Base-by-base conservation (phyloP, 176 grass and related monocot genomes). In the Aegilops speltoides region DNA sequence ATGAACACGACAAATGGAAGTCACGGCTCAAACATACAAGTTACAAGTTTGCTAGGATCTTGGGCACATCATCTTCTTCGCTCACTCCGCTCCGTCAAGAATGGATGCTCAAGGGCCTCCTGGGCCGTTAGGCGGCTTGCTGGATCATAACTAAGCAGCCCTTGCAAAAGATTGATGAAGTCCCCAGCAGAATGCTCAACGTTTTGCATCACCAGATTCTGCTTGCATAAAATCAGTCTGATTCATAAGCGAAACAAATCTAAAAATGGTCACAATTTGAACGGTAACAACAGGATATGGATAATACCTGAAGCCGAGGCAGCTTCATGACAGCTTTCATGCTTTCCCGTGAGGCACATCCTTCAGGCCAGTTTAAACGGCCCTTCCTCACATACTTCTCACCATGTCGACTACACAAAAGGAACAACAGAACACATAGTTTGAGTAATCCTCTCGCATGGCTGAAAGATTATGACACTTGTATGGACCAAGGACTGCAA, bases 311-410 rank as follows among this genome's bases (percentile, higher is more conserved):
- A 34, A 99, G 92, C 6, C 73, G 81, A 4, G 92, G 72, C 19
- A 94, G 79, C 81, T 94, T 99, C 69, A 89, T 87, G 66, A 99
- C 94, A 28, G 92, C 90, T 87, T 91, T 91, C 83, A 99, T 93
- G 62, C 97, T 99, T 23, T 99, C 92, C 54, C 90, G 73, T 12
- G 97, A 99, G 10, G 88, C 41, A 36, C 90, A 90, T 38, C 94
- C 92, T 74, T 99, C 97, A 57, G 97, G 94, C 94, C 94, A 99
- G 77, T 99, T 96, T 64, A 99, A 85, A 62, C 90, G 89, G 25
- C 90, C 90, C 69, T 93, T 94, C 88, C 89, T 92, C 62, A 94
- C 63, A 79, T 96, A 99, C 84, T 93, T 96, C 26, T 96, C 94
- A 36, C 77, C 78, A 76, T 87, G 87, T 25, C 88, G 79, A 83